Evolutionary conservation across 148 eudicot genomes (phyloP), one percentile per base, ranked within the genome.

Genomic region (Camellia sinensis): DNA sequence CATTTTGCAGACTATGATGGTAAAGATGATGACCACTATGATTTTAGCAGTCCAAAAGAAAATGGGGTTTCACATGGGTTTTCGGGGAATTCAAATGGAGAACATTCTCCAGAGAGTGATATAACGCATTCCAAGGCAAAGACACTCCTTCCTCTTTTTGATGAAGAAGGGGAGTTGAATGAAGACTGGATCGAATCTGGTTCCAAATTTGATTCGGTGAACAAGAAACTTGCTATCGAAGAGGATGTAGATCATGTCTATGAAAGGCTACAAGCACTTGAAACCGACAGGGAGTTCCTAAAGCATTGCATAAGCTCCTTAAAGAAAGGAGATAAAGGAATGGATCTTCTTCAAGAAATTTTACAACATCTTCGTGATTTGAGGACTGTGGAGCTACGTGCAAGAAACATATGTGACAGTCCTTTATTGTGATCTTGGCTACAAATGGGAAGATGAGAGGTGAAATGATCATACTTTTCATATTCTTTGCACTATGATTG

Each of bases 271-370:
- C 95, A 91, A 78, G 92, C 93, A 45, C 92, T 95, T 14, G 98
- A 95, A 83, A 92, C 92, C 3, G 95, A 95, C 67, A 80, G 92
- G 73, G 97, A 92, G 83, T 92, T 95, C 71, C 85, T 95, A 67
- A 95, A 92, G 87, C 92, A 95, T 72, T 92, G 98, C 80, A 83
- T 95, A 45, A 85, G 94, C 21, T 95, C 95, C 13, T 83, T 95
- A 75, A 95, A 85, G 74, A 93, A 95, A 91, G 98, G 98, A 3
- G 98, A 92, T 79, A 88, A 91, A 80, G 97, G 98, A 14, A 82
- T 92, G 74, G 88, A 88, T 60, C 92, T 95, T 79, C 95, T 95
- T 59, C 91, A 91, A 80, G 98, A 95, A 86, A 95, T 92, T 74
- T 74, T 95, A 67, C 92, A 89, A 50, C 97, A 95, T 85, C 84